Evolutionary conservation across 2,329 filamentous ascomycete genomes (phyloP).

Genomic region (Cladosporium halotolerans): DNA sequence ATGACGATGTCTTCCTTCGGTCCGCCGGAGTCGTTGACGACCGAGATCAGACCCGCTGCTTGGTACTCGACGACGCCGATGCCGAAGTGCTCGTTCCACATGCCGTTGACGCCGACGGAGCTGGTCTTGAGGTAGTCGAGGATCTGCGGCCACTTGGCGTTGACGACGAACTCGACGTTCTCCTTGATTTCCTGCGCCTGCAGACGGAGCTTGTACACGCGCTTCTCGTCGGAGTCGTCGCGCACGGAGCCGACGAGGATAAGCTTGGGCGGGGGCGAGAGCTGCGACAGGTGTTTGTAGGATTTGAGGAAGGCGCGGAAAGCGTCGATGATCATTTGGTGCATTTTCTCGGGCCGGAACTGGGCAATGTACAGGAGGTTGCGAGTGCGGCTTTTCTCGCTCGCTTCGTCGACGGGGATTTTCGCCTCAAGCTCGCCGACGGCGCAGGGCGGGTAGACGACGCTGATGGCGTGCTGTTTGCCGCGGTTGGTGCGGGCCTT

Average conservation of each 20-base stretch:
- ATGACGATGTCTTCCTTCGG: slow-evolving; percentile 92
- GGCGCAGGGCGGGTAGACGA: slow-evolving; percentile 88
- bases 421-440: slow-evolving; percentile 74
- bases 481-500: slow-evolving; percentile 39
- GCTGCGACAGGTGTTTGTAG: slow-evolving; percentile 38
- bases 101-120: slow-evolving; percentile 87
- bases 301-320: slow-evolving; percentile 68
- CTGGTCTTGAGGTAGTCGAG: slow-evolving; percentile 69
- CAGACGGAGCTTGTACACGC: slow-evolving; percentile 82
- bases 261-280: slow-evolving; percentile 51
- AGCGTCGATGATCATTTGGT: slow-evolving; percentile 75
- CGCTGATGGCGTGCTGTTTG: slow-evolving; percentile 54
- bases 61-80: slow-evolving; percentile 98
- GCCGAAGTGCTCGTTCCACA: slow-evolving; percentile 99
- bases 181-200: slow-evolving; percentile 81
- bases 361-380: slow-evolving; percentile 89
- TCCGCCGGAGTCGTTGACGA: slow-evolving; percentile 89
- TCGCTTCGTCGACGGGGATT: slow-evolving; percentile 63
- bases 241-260: slow-evolving; percentile 90
- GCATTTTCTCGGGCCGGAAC: slow-evolving; percentile 96
- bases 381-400: slow-evolving; percentile 63
- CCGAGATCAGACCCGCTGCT: slow-evolving; percentile 83
- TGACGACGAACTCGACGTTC: slow-evolving; percentile 77
- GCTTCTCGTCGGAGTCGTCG: slow-evolving; percentile 69
- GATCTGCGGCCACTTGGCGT: slow-evolving; percentile 84